A percentile compares a stretch with the other conserved stretches of the same genome.
These are phyloP conservation scores for Ceratocystis papillata DNA, from an alignment of 2,329 filamentous ascomycete genomes.

Conservation along the genomic window DNA sequence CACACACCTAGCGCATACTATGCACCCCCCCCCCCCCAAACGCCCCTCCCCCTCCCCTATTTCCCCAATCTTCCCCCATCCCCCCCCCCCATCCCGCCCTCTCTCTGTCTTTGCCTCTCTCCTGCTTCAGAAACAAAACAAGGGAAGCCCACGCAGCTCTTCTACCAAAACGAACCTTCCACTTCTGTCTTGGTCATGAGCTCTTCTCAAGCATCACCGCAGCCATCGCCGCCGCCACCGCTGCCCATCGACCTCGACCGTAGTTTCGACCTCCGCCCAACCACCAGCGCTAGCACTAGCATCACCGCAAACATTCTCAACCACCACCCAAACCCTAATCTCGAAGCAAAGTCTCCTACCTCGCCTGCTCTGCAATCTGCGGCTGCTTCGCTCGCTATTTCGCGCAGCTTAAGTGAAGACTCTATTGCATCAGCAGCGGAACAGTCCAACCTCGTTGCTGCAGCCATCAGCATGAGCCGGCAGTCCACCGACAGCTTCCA, in stretches of 20 bases:
- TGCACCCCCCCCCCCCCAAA: no score
- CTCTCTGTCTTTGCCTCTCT: background rate
- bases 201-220: slow-evolving; percentile 6
- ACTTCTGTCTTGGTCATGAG: slow-evolving; percentile 2
- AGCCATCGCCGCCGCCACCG: slow-evolving; percentile 9
- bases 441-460: slow-evolving; percentile 36
- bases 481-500: slow-evolving; percentile 23
- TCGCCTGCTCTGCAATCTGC: slow-evolving; percentile 23
- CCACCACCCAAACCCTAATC: slow-evolving; percentile 4
- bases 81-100: background rate
- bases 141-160: background rate
- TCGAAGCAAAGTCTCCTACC: slow-evolving; percentile 21
- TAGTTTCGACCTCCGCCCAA: background rate
- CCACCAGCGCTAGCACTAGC: background rate
- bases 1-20: no score
- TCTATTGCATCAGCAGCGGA: slow-evolving; percentile 53
- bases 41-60: background rate
- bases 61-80: background rate
- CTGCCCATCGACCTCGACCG: background rate
- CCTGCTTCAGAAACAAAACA: slow-evolving; percentile 7
- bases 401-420: slow-evolving; percentile 21
- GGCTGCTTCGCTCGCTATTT: slow-evolving; percentile 23
- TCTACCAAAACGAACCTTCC: background rate
- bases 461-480: slow-evolving; percentile 22
- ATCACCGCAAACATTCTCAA: background rate